Evolutionary conservation across 805 yeast species (phyloP), one percentile per base, ranked within the genome.

Genomic region (Zygoascus bituminiphila): DNA sequence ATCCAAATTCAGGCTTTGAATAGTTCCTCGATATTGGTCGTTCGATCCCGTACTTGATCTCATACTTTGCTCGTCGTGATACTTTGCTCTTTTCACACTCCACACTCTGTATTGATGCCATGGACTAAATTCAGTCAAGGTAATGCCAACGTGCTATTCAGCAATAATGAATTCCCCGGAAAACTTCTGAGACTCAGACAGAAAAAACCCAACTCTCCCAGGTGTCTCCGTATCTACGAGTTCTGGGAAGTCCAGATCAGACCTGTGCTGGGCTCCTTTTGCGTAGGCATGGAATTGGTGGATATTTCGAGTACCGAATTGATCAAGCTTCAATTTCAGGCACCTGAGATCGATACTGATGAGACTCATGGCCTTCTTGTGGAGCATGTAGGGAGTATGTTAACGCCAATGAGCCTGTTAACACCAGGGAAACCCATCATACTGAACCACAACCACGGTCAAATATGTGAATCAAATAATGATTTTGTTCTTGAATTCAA

Each of bases 131-230:
- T 36, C 22, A 19, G 22, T 5, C 68, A 68, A 49, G 81, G 81
- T 3, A 70, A 68, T 47, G 81, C 81, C 41, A 77, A 77, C 54
- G 62, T 72, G 8, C 59, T 77, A 10, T 73, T 68, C 55, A 56
- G 74, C 51, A 53, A 51, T 2, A 77, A 77, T 1, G 35, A 52
- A 17, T 61, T 64, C 48, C 67, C 60, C n/a, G 54, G 56, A 14
- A 55, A 58, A 36, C 65, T 44, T 57, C 68, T 62, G 53, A 63
- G 55, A 57, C 61, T 61, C 39, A 53, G 64, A 59, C 65, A 60
- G 60, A 66, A 54, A 60, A 62, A 49, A 57, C 33, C 33, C n/a
- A 69, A 4, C 65, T 72, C 14, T 58, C 66, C 54, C 66, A 64
- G 57, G 49, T 29, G 51, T 10, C 17, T 7, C 17, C 42, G 49